Evolutionary conservation across 192 early-diverging fungal genomes (phyloP), one percentile per base, ranked within the genome.

Genomic region (Kickxella alabastrina): DNA sequence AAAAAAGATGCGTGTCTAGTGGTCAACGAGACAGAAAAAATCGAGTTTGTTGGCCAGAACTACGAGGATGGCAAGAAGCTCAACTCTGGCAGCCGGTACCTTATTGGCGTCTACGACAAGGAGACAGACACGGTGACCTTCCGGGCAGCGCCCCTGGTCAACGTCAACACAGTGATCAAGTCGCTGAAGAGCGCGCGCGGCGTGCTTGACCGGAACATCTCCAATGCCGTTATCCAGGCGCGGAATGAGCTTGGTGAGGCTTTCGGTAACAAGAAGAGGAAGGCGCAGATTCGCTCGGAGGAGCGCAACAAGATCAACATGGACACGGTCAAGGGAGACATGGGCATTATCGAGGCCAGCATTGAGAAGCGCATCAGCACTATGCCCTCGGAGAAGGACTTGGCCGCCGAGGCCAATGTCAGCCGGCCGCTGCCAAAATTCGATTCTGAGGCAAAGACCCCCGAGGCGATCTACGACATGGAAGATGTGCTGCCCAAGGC

Each of bases 211-310:
- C 40, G 57, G 13, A 46, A 55, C 39, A n/a, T n/a, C n/a, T n/a
- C n/a, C n/a, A 31, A 59, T n/a, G 71, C 82, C 74, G 80, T 81
- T 23, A 25, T 78, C 43, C 53, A 67, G 41, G 89, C 89, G 14
- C 78, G 90, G 44, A 89, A 85, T 56, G 76, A 80, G 43, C 77
- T 98, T 42, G 94, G 94, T 52, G 82, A 92, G 62, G 83, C 87
- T 14, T 98, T 98, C 63, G 95, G 95, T 58, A 92, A 88, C 47
- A 89, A 91, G 77, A 95, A 94, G 78, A 70, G 81, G 41, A 85
- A 87, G 52, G 80, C 93, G 46, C 77, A 84, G 52, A 87, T 97
- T 52, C 80, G 80, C 13, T 85, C 87, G 15, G 69, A 81, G 46
- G 93, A 92, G 62, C 87, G 88, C 59, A 97, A 97, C 68, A 82